Conservation (phyloP, 1,284 basidiomycete genomes). For the Athelia sp. region DNA sequence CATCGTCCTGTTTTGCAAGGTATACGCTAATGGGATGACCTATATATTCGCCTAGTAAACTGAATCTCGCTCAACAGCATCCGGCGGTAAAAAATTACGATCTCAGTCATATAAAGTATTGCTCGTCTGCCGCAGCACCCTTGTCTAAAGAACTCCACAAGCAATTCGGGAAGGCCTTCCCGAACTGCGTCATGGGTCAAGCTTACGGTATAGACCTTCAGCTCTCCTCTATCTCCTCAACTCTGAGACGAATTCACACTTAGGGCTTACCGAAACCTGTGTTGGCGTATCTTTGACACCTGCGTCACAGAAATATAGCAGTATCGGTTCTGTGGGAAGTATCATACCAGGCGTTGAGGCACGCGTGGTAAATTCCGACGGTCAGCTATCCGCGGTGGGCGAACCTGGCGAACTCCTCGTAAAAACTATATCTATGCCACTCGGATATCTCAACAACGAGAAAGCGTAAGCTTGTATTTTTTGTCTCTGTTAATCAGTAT, state of each 20-base stretch:
- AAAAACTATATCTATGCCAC: constrained; percentile 51
- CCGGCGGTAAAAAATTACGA: constrained; percentile 51
- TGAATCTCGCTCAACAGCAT: constrained; percentile 26
- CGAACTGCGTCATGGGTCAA: constrained; percentile 40
- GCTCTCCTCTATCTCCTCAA: neutral
- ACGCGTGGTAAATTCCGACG: constrained; percentile 57
- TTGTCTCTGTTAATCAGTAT: neutral
- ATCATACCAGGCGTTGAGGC: constrained; percentile 49
- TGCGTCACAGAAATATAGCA: constrained; percentile 37
- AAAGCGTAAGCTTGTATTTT: constrained; percentile 38
- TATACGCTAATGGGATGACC: constrained; percentile 21
- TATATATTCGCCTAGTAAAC: constrained; percentile 5
- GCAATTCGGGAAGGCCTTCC: constrained; percentile 40
- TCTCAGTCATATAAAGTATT: constrained; percentile 42
- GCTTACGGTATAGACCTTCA: constrained; percentile 36
- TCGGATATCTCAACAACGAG: constrained; percentile 49
- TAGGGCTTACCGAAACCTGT: constrained; percentile 40
- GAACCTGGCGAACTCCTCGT: constrained; percentile 67
- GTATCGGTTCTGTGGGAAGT: constrained; percentile 52
- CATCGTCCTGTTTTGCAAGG: constrained; percentile 56
- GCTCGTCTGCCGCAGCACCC: constrained; percentile 61
- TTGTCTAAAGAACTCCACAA: constrained; percentile 47
- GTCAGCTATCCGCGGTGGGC: constrained; percentile 51
- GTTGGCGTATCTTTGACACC: constrained; percentile 29
- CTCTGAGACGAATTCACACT: neutral